Evolutionary conservation across 2,329 filamentous ascomycete genomes (phyloP), one percentile per base, ranked within the genome.

Genomic region (Cyclaneusma minus): DNA sequence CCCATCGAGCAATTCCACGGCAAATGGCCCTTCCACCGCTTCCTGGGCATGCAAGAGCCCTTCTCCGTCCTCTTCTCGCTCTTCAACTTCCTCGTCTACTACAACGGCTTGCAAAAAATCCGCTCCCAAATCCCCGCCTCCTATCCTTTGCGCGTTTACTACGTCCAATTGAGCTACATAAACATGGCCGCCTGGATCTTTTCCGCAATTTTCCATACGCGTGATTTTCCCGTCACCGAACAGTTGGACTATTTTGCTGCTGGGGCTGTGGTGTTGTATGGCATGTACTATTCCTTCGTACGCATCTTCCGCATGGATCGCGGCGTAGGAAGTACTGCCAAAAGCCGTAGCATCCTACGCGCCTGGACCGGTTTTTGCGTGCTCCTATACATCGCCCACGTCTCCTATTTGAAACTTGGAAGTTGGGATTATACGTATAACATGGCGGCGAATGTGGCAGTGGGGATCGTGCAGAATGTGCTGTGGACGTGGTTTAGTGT

Each of bases 391-490:
- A 45, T 62, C 14, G 57, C 66, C 29, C 89, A 98, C 48, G 71
- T 94, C 24, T 65, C 60, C 23, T 98, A 93, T 50, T 62, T 98
- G 29, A 82, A 77, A 45, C 69, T 83, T 39, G 81, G 85, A 60
- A 60, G 64, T 11, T 98, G 89, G 80, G 80, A 95, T 51, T 98
- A 98, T 50, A 79, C 77, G 4, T 98, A 98, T 56, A 98, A 98
- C 49, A 95, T 98, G 84, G 72, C 78, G 2, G 89, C 85, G 27
- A 98, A 95, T 44, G 80, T 98, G 12, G 70, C 66, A 3, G 68
- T 79, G 7, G 89, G 89, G 3, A 59, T 84, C 21, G 50, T 85
- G 4, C 76, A 84, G 46, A 93, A 95, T 43, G 27, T 74, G 4
- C 55, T 95, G 31, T 95, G 89, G 89, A 80, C 64, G 22, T 78